Base-by-base conservation (phyloP, 768 basidiomycete genomes). In the Leccinum disarticulatum region DNA sequence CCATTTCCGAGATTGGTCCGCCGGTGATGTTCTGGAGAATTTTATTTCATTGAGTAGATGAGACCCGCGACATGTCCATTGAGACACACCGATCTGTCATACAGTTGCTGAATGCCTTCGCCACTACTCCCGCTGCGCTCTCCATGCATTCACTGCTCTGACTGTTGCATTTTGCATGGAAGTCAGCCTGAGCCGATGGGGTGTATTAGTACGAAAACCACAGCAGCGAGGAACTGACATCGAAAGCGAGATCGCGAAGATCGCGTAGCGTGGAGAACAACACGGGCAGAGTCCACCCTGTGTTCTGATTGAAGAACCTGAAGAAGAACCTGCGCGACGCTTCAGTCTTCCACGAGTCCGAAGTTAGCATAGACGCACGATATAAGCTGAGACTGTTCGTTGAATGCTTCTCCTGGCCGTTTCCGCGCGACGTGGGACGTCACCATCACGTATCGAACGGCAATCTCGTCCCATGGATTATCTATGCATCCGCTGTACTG, bases 71-170 rank as follows among this genome's bases (percentile, higher is more conserved):
- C 13, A 1, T 31, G 19, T 31, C 43, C 14, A 19, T 38, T 4
- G 50, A 51, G 33, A 25, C 78, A 55, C 59, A 87, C 86, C 88
- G 77, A 68, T 98, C 97, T 19, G 85, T 93, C 70, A 97, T 83
- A 71, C 95, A 97, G 63, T 84, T 82, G 33, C 90, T 87, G 73
- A 98, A 96, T 3, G 93, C 93, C 67, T 93, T 95, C 41, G 90
- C 88, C 57, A 95, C 91, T 14, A 86, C 83, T 48, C 93, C 79
- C 0, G 95, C 93, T 4, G 92, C 87, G 65, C 93, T 92, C 66
- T 97, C 93, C 84, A 93, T 88, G 66, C 82, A 81, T 64, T 87
- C 83, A 66, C 78, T 83, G 61, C 77, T 82, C 63, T 87, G 80
- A 52, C 75, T 75, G 61, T 83, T 81, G 52, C 81, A 77, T 71